Conservation (phyloP, 208 protist species). For the Wallacemonas sp. region DNA sequence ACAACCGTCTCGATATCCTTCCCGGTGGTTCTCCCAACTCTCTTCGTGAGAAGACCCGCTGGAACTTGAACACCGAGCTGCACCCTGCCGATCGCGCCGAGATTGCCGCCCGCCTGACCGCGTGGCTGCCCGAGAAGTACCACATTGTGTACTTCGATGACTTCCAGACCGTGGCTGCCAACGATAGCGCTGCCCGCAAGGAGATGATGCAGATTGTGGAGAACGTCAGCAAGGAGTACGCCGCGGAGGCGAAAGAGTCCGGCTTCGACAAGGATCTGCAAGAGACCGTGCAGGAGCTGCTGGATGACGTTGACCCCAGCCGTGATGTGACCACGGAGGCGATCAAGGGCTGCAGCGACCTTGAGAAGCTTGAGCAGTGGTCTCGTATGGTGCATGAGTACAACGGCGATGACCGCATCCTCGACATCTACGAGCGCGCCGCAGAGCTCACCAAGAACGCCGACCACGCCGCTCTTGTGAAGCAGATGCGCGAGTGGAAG, state of each 20-base stretch:
- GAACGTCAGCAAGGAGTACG: constrained; percentile 79
- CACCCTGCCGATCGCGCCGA: constrained; percentile 78
- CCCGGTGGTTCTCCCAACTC: constrained; percentile 85
- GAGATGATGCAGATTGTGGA: constrained; percentile 82
- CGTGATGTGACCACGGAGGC: constrained; percentile 70
- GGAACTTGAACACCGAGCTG: constrained; percentile 86
- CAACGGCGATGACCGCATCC: constrained; percentile 84
- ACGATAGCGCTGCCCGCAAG: constrained; percentile 58
- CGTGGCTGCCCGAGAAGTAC: constrained; percentile 90
- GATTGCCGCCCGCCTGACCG: constrained; percentile 77
- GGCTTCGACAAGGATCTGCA: constrained; percentile 70
- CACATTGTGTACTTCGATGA: constrained; percentile 90
- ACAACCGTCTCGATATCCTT: constrained; percentile 87
- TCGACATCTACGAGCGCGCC: constrained; percentile 83
- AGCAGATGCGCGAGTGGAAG: constrained; percentile 76
- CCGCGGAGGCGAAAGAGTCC: constrained; percentile 63
- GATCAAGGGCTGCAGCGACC: constrained; percentile 66
- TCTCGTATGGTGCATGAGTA: constrained; percentile 82
- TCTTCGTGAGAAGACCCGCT: constrained; percentile 86
- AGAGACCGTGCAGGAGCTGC: constrained; percentile 58
- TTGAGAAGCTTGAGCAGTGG: constrained; percentile 81
- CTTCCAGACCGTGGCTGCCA: constrained; percentile 87
- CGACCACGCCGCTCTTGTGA: constrained; percentile 70
- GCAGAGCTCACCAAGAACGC: constrained; percentile 78
- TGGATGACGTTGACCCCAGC: constrained; percentile 79